A percentile compares a stretch with the other conserved stretches of the same genome.
Conservation (phyloP, 768 basidiomycete genomes). For the Lentinula sp. region DNA sequence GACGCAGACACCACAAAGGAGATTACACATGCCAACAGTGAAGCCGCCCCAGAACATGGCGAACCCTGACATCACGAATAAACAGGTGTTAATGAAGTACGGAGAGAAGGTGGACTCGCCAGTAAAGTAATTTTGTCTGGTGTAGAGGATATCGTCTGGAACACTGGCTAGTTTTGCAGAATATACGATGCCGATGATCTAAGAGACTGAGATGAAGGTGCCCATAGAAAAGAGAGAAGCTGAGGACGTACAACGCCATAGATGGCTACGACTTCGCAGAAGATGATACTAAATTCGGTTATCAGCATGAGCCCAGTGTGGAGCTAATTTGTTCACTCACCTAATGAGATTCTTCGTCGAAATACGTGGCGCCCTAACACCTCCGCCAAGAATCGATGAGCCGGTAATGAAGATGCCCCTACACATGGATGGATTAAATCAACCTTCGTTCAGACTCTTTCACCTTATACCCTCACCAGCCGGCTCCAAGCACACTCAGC, state of each 20-base stretch:
- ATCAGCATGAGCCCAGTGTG: neutral
- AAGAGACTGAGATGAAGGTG: neutral
- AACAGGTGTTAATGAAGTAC: neutral
- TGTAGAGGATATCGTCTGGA: slow-evolving; percentile 67
- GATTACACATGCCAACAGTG: slow-evolving; percentile 90
- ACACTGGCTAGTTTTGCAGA: slow-evolving; percentile 70
- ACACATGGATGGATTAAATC: slow-evolving; percentile 5
- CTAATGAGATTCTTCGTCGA: slow-evolving; percentile 97
- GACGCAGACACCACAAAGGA: slow-evolving; percentile 91
- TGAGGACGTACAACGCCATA: slow-evolving; percentile 77
- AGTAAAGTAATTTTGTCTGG: slow-evolving; percentile 87
- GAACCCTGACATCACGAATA: slow-evolving; percentile 47
- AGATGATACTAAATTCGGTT: slow-evolving; percentile 71
- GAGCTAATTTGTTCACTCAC: slow-evolving; percentile 31
- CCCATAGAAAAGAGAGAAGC: neutral
- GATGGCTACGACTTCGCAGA: slow-evolving; percentile 99
- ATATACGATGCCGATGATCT: slow-evolving; percentile 97
- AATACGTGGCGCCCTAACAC: slow-evolving; percentile 89
- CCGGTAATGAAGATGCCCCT: slow-evolving; percentile 99
- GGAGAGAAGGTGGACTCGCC: slow-evolving; percentile 33
- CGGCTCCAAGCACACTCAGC: slow-evolving; percentile 88
- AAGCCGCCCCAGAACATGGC: slow-evolving; percentile 97
- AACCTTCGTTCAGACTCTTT: neutral
- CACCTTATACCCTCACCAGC: slow-evolving; percentile 59
- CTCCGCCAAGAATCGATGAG: slow-evolving; percentile 93